Evolutionary conservation across 371 early-diverging fungal species (phyloP), one percentile per base, ranked within the genome.

Genomic region (Aphelidium insulamus): DNA sequence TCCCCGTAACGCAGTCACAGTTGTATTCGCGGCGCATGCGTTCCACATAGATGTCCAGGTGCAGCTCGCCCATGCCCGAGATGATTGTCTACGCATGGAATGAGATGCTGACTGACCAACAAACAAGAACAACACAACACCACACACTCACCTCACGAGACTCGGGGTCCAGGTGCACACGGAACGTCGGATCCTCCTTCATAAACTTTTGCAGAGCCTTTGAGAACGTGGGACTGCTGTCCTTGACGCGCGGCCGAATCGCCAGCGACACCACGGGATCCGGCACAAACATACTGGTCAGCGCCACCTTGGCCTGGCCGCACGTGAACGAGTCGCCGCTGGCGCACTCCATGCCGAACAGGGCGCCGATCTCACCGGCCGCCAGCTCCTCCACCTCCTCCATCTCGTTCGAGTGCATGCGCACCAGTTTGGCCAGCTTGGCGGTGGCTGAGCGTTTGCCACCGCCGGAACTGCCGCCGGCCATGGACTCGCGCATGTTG

Each of bases 371-470:
- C 59, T 95, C 97, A 45, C 97, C 97, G 33, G 86, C 78, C 36
- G 77, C 82, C 18, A 90, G 71, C 45, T 66, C 59, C 39, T 88
- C 79, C 0, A 95, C 87, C 54, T 95, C 95, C 54, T 95, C 92
- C 83, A 92, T 85, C 52, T 88, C 86, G 48, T 87, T 75, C 35
- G 88, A 77, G 56, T 95, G 97, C 97, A 95, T 95, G 44, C 97
- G 81, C 24, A 86, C 92, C 32, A 95, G 62, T 26, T 91, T 67
- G 30, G 92, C 75, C 3, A 95, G 79, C 66, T 91, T 95, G 52
- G 87, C 73, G n/a, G n/a, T n/a, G n/a, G n/a, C n/a, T n/a, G n/a
- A n/a, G 55, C 67, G 74, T 59, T 91, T 91, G 32, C 85, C 87
- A 22, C 81, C 86, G n/a, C n/a, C n/a, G n/a, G n/a, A n/a, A n/a